These are phyloP conservation scores for Picochlorum sp. DNA, from an alignment of 139 green algal genomes.

Conservation along the genomic window DNA sequence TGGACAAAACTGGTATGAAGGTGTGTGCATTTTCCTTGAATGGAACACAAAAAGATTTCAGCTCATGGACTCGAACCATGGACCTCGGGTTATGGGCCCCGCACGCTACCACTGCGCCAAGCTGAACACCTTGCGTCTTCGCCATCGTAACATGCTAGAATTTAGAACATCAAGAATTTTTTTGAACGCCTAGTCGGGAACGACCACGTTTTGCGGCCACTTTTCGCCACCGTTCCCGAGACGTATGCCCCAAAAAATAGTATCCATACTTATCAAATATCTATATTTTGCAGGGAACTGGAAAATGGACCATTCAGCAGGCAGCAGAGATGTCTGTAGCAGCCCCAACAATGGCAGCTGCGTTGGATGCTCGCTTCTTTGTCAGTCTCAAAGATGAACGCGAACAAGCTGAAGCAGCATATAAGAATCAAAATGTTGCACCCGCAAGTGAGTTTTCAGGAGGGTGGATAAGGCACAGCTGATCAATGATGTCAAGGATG, in stretches of 20 bases:
- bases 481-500: conserved; percentile 71
- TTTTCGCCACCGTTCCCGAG: no score
- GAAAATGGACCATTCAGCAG: conserved; percentile 99
- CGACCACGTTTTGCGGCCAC: no score
- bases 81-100: conserved; percentile 20
- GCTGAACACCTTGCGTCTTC: conserved; percentile 7
- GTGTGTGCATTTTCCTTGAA: conserved; percentile 20
- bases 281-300: conserved; percentile 29
- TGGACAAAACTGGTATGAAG: conserved; percentile 98
- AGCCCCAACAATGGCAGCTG: conserved; percentile 87
- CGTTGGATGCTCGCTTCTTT: conserved; percentile 87
- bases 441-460: conserved; percentile 8
- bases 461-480: conserved; percentile 83
- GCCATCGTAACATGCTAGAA: background rate
- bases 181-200: no score
- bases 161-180: background rate
- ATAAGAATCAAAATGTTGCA: conserved; percentile 28
- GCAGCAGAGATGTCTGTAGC: conserved; percentile 90
- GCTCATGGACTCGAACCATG: conserved; percentile 17
- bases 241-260: no score
- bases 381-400: conserved; percentile 85
- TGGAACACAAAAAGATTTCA: conserved; percentile 9
- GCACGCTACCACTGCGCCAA: conserved; percentile 23
- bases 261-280: no score
- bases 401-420: conserved; percentile 62